Base-by-base conservation (phyloP, 139 green algal species). In the Chlamydomonas sp. region DNA sequence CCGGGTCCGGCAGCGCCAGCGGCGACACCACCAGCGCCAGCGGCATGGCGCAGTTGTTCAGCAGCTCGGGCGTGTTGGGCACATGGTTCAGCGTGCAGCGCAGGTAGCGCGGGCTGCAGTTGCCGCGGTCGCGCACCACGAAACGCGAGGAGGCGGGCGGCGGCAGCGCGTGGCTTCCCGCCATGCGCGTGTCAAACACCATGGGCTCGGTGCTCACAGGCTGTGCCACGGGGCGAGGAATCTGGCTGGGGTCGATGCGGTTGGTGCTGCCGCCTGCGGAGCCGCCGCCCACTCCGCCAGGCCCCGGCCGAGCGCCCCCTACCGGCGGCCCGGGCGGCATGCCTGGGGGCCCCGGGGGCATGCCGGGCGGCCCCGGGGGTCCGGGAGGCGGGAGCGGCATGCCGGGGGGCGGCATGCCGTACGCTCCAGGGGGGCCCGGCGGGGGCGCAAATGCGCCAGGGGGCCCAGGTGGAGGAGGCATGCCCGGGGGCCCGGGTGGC, bases 161-260 rank as follows among this genome's bases (percentile, higher is more conserved):
- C 57, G 93, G 93, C 77, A 89, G 67, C 3, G 86, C 88, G 74
- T 93, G 92, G 20, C 72, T 60, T 1, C 89, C 87, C 1, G 60
- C 80, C 58, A 91, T 63, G 4, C 93, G 92, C 15, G 96, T 98
- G 83, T 97, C 92, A 86, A 97, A 98, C 60, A 95, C 74, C 77
- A 94, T 6, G 60, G 80, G 84, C 73, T 93, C 91, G 1, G 62
- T 77, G 31, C 3, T 68, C 4, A 63, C 0, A 2, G 88, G 90
- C 31, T 90, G 68, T 15, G 85, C 87, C 14, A 84, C 77, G 0
- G 96, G 96, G 5, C 97, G 91, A 0, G 97, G 97, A 64, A 99
- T 98, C 90, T 97, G 94, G 10, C 89, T 85, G 10, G 97, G 97
- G 84, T 99, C 96, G 73, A 99, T 98, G 58, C 93, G 86, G 85